Base-by-base conservation (phyloP, 352 stramenopile species). In the Pythium chondricola region DNA sequence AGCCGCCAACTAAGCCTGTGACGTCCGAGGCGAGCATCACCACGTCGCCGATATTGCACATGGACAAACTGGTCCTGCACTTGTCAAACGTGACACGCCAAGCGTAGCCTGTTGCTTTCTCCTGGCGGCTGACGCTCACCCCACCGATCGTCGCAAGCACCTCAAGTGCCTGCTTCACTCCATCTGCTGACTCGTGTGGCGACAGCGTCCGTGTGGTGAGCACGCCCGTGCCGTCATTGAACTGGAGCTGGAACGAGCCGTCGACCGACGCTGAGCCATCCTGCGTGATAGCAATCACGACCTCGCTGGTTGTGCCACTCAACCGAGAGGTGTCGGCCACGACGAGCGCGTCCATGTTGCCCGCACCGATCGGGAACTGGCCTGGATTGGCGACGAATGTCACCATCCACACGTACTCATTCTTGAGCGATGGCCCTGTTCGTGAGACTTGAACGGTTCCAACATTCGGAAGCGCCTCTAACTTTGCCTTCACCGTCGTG, bases 401-500 rank as follows among this genome's bases (percentile, higher is more conserved):
- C 41, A 99, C 72, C 14, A 68, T 84, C 95, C 95, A 99, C 14
- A 71, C 71, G 52, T 98, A 99, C 40, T 91, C 84, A 31, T 81
- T 84, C 42, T 92, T 88, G 11, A 95, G 63, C 2, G 86, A 86
- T 8, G 95, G 94, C 0, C 77, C 77, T 1, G 59, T 77, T 4
- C 89, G 87, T 26, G 63, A 65, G 11, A 98, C 95, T 20, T 67
- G 56, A 2, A 98, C 93, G 3, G 69, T 83, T 5, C 92, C 94
- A 21, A 98, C 59, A 55, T 98, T 98, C 1, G 90, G 85, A 18
- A 99, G 66, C n/a, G 69, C 73, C 62, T 98, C 88, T 1, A 99
- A 60, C 31, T 71, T 70, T 30, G 67, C 76, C 59, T 98, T 96
- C 38, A 98, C 64, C 0, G 83, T 93, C 38, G 87, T 91, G 37